Evolutionary conservation across 148 eudicot genomes (phyloP).

Genomic region (Camellia lanceoleosa): DNA sequence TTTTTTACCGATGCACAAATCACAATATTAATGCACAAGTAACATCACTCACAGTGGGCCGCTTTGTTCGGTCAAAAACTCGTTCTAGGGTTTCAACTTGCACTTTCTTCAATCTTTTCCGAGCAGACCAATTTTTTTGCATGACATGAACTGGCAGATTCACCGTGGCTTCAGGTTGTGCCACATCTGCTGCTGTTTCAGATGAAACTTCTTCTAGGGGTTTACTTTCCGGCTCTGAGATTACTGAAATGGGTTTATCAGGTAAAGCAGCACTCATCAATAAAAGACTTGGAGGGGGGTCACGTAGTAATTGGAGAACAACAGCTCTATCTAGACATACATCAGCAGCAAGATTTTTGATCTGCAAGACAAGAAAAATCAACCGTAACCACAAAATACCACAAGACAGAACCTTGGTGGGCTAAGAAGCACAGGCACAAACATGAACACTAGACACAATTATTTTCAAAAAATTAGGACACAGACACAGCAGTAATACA

Average conservation of each 20-base stretch:
- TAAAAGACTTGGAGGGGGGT: conserved; percentile 86
- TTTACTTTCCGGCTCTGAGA: conserved; percentile 29
- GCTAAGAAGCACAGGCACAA: not conserved
- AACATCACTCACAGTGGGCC: conserved; percentile 79
- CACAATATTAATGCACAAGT: not conserved
- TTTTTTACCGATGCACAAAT: not conserved
- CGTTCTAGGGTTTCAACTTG: conserved; percentile 72
- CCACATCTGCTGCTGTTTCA: conserved; percentile 32
- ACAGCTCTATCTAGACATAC: conserved; percentile 80
- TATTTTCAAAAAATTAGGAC: no score
- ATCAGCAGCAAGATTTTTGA: conserved; percentile 79
- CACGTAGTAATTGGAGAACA: conserved; percentile 79
- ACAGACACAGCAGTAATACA: no score
- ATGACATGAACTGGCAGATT: conserved; percentile 73
- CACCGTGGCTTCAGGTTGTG: conserved; percentile 38
- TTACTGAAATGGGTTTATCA: conserved; percentile 46
- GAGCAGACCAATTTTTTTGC: conserved; percentile 82
- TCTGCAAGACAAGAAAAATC: conserved; percentile 42
- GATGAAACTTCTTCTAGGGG: conserved; percentile 27
- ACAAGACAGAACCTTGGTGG: not conserved
- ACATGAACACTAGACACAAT: no score
- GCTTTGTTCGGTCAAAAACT: conserved; percentile 72
- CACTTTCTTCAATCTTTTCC: conserved; percentile 81
- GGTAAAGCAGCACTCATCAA: conserved; percentile 81
- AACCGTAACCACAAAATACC: conserved; percentile 9